Percentiles rank a stretch among this genome's conserved stretches.
Conservation (phyloP, 1,284 basidiomycete species). For the Wallemia mellicola region DNA sequence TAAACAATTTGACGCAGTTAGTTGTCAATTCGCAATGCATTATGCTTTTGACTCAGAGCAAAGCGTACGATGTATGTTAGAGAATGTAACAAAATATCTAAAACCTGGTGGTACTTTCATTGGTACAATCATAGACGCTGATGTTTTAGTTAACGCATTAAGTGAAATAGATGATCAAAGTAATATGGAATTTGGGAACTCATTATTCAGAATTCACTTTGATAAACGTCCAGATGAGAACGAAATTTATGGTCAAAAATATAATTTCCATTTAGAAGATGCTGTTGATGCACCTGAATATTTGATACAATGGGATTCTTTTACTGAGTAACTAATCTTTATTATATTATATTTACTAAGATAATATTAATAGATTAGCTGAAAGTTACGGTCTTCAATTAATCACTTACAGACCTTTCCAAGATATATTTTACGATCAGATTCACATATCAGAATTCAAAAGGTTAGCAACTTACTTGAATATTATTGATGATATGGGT, state of each 20-base stretch:
- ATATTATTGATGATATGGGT: slow-evolving; percentile 49
- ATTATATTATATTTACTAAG: not conserved
- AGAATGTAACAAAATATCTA: slow-evolving; percentile 58
- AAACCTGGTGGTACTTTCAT: slow-evolving; percentile 61
- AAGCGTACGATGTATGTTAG: slow-evolving; percentile 72
- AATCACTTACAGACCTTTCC: slow-evolving; percentile 61
- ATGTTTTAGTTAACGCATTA: slow-evolving; percentile 40
- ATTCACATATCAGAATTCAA: slow-evolving; percentile 42
- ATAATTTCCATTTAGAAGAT: slow-evolving; percentile 74
- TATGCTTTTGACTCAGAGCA: slow-evolving; percentile 76
- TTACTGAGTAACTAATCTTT: slow-evolving; percentile 33
- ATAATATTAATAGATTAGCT: not conserved
- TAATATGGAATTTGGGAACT: slow-evolving; percentile 53
- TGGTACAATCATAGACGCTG: slow-evolving; percentile 74
- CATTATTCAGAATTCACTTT: slow-evolving; percentile 64
- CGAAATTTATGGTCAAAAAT: slow-evolving; percentile 59
- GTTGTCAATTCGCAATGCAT: slow-evolving; percentile 99
- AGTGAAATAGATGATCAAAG: slow-evolving; percentile 29
- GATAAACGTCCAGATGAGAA: slow-evolving; percentile 26
- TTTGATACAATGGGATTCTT: slow-evolving; percentile 76
- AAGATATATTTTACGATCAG: slow-evolving; percentile 52
- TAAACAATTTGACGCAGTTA: slow-evolving; percentile 63
- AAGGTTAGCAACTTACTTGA: slow-evolving; percentile 53
- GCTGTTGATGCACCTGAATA: slow-evolving; percentile 96
- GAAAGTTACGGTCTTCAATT: slow-evolving; percentile 42